A percentile compares a stretch with the other conserved stretches of the same genome.
Conservation (phyloP, 1,284 basidiomycete genomes). For the Caloboletus inedulis region DNA sequence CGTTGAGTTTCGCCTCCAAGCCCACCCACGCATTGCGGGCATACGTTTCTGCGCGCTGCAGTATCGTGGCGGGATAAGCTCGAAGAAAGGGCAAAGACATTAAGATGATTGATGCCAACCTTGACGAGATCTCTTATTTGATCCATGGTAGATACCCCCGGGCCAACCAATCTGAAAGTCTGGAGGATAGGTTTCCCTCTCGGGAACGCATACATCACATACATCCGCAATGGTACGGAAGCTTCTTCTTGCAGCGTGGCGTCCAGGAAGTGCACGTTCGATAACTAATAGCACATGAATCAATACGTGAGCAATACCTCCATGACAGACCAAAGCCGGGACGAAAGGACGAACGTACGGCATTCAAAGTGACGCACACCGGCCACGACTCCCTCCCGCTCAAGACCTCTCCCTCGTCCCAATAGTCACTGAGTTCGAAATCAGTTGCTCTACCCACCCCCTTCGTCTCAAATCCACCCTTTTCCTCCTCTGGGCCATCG, state of each 20-base stretch:
- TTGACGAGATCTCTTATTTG: slow-evolving; percentile 51
- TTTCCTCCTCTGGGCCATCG: slow-evolving; percentile 25
- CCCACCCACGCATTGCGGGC: slow-evolving; percentile 39
- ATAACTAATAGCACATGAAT: slow-evolving; percentile 37
- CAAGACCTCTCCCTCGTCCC: slow-evolving; percentile 75
- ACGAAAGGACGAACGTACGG: slow-evolving; percentile 44
- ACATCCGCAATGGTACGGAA: slow-evolving; percentile 52
- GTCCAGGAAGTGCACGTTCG: slow-evolving; percentile 62
- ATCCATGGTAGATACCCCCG: slow-evolving; percentile 47
- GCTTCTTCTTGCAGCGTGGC: slow-evolving; percentile 65
- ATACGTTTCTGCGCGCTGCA: slow-evolving; percentile 54
- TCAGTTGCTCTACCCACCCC: slow-evolving; percentile 48
- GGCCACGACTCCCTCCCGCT: slow-evolving; percentile 64
- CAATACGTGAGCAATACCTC: neutral
- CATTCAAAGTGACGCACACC: slow-evolving; percentile 69
- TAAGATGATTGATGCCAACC: slow-evolving; percentile 34
- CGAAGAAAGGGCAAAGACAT: neutral
- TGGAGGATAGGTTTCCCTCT: slow-evolving; percentile 44
- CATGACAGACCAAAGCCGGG: neutral
- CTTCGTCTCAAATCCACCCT: slow-evolving; percentile 51
- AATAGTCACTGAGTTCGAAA: slow-evolving; percentile 79
- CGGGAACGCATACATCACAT: slow-evolving; percentile 61
- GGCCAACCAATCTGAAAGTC: slow-evolving; percentile 59
- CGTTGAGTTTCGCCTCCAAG: slow-evolving; percentile 44
- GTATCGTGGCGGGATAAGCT: slow-evolving; percentile 2